Evolutionary conservation across 2,329 filamentous ascomycete genomes (phyloP), one percentile per base, ranked within the genome.

Genomic region (Fusarium anguioides): DNA sequence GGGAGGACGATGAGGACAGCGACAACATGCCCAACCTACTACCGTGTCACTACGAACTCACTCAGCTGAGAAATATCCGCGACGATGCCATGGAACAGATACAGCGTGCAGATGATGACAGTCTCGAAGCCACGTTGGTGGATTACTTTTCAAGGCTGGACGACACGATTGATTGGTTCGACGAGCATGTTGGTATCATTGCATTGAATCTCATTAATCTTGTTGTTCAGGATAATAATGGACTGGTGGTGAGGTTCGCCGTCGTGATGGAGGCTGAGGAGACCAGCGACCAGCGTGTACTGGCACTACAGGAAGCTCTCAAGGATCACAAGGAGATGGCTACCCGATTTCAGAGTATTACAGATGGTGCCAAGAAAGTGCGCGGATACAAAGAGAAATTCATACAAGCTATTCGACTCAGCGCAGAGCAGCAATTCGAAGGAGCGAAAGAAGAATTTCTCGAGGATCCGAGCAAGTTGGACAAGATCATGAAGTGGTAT

Each of bases 11-110:
- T 75, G 84, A 88, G 64, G 93, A 97, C 77, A 83, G 89, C 64
- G 92, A 96, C 80, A 92, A 91, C 75, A 97, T 98, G 88, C 92
- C 93, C 9, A 97, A 98, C 78, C 81, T 99, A 50, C 84, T 99
- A 39, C 87, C 90, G 36, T 89, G 95, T 51, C 96, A 99, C 81
- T 97, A 95, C 83, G 93, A 95, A 76, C 87, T 99, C 72, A 97
- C 93, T 6, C 89, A 93, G 78, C 82, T 99, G 77, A 86, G 96
- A 64, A 97, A 99, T 78, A 97, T 99, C 68, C 89, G 94, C 59
- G 96, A 98, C 81, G 92, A 97, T 78, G 95, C 96, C 29, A 94
- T 98, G 87, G 94, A 97, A 75, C 96, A 99, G 84, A 97, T 98
- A 75, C 89, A 91, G 75, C 86, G 90, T 68, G 88, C 91, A 14